Evolutionary conservation across 1,284 basidiomycete genomes (phyloP).

Genomic region (Rhodotorula sp.): DNA sequence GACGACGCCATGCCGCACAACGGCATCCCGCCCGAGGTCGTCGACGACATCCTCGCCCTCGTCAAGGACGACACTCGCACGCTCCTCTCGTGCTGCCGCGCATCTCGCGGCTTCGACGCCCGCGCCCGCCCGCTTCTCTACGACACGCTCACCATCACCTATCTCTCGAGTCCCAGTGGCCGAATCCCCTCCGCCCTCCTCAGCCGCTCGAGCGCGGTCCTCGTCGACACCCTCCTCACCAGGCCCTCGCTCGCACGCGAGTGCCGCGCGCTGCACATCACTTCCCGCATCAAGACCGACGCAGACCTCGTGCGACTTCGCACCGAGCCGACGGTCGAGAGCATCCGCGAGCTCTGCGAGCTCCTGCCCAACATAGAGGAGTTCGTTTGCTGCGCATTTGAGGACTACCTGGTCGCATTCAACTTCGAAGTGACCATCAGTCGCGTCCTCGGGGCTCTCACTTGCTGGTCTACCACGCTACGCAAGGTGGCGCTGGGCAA

Average conservation of each 20-base stretch:
- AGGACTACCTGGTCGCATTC: not conserved
- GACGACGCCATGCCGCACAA: not conserved
- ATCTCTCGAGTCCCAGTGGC: not conserved
- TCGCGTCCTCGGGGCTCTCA: too few relatives aligned
- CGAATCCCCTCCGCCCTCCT: not conserved
- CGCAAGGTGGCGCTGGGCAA: not conserved
- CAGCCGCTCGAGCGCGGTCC: not conserved
- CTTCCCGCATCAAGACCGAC: not conserved
- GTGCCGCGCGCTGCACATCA: not conserved
- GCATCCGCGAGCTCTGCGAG: not conserved
- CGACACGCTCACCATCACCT: not conserved
- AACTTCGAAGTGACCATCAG: too few relatives aligned
- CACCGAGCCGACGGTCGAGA: not conserved
- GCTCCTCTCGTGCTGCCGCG: not conserved
- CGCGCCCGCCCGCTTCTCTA: not conserved
- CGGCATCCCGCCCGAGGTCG: conserved; percentile 3
- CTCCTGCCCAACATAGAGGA: not conserved
- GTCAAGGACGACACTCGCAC: conserved; percentile 3
- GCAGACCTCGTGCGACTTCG: not conserved
- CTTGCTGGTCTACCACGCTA: not conserved
- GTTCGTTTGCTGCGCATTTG: not conserved
- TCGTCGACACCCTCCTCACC: conserved; percentile 1
- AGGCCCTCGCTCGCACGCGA: not conserved
- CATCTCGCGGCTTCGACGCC: not conserved
- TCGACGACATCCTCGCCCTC: not conserved